Evolutionary conservation across 2,329 filamentous ascomycete species (phyloP).

Genomic region (Neonectria magnoliae): DNA sequence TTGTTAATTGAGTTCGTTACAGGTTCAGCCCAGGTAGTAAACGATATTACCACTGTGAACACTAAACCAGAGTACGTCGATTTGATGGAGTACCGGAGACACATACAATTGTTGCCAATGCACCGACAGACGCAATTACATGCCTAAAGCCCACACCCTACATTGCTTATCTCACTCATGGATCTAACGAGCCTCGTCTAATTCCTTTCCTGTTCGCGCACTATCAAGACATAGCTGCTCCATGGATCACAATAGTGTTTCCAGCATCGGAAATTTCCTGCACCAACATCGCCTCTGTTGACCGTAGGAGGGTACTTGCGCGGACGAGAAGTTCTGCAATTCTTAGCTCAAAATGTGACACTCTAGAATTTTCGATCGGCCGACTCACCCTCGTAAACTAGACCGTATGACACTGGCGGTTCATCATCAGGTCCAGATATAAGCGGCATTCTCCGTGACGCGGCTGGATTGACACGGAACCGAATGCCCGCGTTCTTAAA

Average conservation of each 20-base stretch:
- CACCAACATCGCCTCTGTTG: constrained; percentile 56
- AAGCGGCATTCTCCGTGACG: neutral
- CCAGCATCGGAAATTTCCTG: constrained; percentile 62
- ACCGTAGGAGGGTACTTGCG: neutral
- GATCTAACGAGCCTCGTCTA: too few relatives aligned
- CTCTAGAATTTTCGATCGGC: neutral
- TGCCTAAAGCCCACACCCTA: too few relatives aligned
- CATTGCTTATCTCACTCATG: too few relatives aligned
- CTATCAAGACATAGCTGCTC: neutral
- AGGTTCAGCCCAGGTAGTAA: neutral
- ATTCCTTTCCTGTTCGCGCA: neutral
- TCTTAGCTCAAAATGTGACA: neutral
- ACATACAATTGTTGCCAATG: too few relatives aligned
- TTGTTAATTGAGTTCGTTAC: neutral
- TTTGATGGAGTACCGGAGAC: too few relatives aligned
- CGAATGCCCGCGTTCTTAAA: neutral
- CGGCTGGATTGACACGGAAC: neutral
- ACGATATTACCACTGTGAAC: neutral
- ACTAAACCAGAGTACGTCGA: neutral
- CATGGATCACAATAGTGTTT: constrained; percentile 69
- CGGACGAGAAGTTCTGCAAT: constrained; percentile 16
- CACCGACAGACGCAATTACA: too few relatives aligned
- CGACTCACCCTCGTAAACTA: neutral
- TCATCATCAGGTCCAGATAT: neutral
- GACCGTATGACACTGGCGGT: neutral